These are phyloP conservation scores for Rhodotorula sp. DNA, from an alignment of 1,284 basidiomycete genomes.

Conservation along the genomic window DNA sequence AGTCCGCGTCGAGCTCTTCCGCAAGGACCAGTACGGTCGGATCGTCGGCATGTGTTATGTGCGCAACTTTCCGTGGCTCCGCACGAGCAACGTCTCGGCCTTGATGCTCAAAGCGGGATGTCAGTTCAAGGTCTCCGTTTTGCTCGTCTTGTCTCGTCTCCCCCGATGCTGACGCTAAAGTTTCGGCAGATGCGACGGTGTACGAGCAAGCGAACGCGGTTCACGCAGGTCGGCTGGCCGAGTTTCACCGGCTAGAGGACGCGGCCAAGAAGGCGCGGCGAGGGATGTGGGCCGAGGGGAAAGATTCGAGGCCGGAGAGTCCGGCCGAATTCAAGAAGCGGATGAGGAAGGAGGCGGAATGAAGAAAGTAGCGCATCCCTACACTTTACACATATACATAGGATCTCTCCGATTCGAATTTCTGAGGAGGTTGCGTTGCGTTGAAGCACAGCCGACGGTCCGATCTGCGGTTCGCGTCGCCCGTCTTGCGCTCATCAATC, in stretches of 20 bases:
- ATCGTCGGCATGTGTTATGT: conserved; percentile 2
- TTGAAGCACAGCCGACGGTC: no score
- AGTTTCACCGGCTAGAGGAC: background rate
- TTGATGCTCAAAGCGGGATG: conserved; percentile 1
- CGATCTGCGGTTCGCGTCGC: no score
- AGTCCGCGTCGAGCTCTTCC: background rate
- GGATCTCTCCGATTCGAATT: no score
- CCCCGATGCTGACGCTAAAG: background rate
- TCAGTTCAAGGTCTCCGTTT: background rate
- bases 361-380: no score
- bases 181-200: background rate
- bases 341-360: background rate
- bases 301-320: background rate
- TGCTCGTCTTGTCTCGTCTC: background rate
- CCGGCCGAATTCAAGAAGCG: background rate
- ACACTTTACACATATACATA: no score
- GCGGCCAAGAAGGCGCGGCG: background rate
- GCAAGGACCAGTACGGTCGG: conserved; percentile 1
- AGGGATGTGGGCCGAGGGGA: background rate
- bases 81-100: conserved; percentile 2
- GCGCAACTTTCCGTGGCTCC: background rate
- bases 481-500: no score
- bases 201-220: conserved; percentile 1
- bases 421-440: no score
- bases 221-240: background rate